Conservation (phyloP, 805 yeast genomes). For the Candida ulmi region DNA sequence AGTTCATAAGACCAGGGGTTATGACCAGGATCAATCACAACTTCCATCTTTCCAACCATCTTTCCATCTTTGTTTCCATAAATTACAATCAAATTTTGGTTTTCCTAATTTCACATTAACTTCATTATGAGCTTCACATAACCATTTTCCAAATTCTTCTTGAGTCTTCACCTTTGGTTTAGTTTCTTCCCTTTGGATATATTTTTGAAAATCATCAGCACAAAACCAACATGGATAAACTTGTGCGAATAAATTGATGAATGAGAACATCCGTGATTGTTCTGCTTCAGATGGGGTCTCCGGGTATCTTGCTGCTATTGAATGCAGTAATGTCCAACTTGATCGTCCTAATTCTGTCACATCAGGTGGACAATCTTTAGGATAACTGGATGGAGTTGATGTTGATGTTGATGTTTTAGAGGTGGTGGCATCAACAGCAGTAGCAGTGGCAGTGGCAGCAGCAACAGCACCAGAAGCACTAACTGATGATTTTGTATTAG, state of each 20-base stretch:
- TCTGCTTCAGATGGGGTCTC: slow-evolving; percentile 52
- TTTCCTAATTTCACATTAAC: slow-evolving; percentile 88
- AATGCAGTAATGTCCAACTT: slow-evolving; percentile 89
- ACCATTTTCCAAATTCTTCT: slow-evolving; percentile 83
- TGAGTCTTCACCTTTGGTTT: slow-evolving; percentile 56
- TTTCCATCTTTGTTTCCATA: slow-evolving; percentile 93
- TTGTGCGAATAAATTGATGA: slow-evolving; percentile 64
- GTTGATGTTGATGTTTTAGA: slow-evolving; percentile 11
- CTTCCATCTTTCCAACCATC: slow-evolving; percentile 79
- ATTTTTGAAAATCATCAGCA: slow-evolving; percentile 74
- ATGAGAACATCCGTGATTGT: slow-evolving; percentile 66
- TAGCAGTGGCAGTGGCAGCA: slow-evolving; percentile 5
- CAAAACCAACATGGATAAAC: slow-evolving; percentile 94
- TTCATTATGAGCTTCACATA: slow-evolving; percentile 91
- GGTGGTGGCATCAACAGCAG: slow-evolving; percentile 5
- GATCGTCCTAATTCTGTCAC: slow-evolving; percentile 74
- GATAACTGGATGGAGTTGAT: slow-evolving; percentile 23
- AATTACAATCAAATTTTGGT: slow-evolving; percentile 75
- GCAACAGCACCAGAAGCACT: slow-evolving; percentile 9
- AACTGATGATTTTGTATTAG: slow-evolving; percentile 1
- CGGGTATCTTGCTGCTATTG: slow-evolving; percentile 88
- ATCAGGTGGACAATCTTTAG: slow-evolving; percentile 77
- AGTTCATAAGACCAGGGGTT: no score
- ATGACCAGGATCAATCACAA: slow-evolving; percentile 30
- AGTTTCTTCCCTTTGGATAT: slow-evolving; percentile 41